These are phyloP conservation scores for Cynara cardunculus DNA, from an alignment of 129 eudicot genomes.

Conservation along the genomic window DNA sequence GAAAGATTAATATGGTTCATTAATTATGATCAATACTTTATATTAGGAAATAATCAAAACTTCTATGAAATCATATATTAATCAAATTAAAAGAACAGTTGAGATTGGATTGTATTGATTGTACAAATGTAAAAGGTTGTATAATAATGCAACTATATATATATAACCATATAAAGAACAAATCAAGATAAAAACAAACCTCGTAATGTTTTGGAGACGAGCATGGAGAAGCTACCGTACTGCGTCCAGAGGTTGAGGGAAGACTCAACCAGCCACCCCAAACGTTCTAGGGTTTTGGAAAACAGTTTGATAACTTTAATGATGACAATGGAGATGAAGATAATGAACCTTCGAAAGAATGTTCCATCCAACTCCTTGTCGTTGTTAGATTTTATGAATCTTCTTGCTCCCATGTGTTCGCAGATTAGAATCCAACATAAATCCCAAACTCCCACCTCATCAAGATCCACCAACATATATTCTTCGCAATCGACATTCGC, in stretches of 20 bases:
- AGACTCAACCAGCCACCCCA: conserved; percentile 9
- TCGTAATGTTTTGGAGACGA: not conserved
- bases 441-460: conserved; percentile 4
- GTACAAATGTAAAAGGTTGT: too few relatives aligned
- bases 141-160: too few relatives aligned
- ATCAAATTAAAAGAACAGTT: too few relatives aligned
- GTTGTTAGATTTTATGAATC: conserved; percentile 18
- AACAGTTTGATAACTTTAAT: not conserved
- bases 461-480: conserved; percentile 2
- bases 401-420: conserved; percentile 13
- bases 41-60: too few relatives aligned
- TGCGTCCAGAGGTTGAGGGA: conserved; percentile 18
- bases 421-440: conserved; percentile 11
- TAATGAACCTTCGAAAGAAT: conserved; percentile 1
- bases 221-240: conserved; percentile 23
- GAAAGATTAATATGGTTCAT: too few relatives aligned
- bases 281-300: not conserved
- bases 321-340: conserved; percentile 11
- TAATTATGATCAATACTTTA: too few relatives aligned
- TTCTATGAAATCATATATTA: too few relatives aligned
- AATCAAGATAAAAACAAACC: not conserved
- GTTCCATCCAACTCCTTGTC: conserved; percentile 3
- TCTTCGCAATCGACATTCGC: not conserved
- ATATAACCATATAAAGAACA: not conserved
- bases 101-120: too few relatives aligned